phyloP scores from a whole-genome alignment of 179 eudicot genomes.

The Silene coronaria region DNA sequence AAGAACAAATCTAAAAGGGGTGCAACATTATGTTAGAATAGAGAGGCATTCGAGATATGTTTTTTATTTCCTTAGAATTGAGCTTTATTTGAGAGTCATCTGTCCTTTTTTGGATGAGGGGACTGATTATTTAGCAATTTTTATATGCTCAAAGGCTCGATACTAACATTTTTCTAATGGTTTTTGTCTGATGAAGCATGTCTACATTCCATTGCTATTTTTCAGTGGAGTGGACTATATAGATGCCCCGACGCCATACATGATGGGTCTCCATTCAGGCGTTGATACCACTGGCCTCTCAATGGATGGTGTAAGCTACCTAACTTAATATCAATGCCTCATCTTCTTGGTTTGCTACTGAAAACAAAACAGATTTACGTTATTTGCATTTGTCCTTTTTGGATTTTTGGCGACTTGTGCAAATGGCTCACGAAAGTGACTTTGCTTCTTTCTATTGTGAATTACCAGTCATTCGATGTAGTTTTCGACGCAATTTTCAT shows the following conservation, averaged over 20 bases:
- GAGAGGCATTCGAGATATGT: not conserved
- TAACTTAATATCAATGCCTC: not conserved
- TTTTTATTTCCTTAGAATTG: not conserved
- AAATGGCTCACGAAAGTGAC: too few relatives aligned
- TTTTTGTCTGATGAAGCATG: constrained; percentile 79
- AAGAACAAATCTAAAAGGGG: not conserved
- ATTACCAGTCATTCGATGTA: too few relatives aligned
- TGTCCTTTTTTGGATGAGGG: not conserved
- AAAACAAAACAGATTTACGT: not conserved
- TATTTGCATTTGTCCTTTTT: constrained; percentile 1
- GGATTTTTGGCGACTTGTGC: not conserved
- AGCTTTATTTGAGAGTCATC: not conserved
- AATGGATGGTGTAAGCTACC: constrained; percentile 90
- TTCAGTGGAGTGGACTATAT: constrained; percentile 99
- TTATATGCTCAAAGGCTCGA: not conserved
- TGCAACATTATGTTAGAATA: not conserved
- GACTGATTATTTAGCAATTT: not conserved
- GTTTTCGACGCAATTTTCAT: too few relatives aligned
- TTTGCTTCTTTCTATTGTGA: too few relatives aligned
- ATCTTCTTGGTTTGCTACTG: constrained; percentile 7
- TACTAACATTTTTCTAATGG: constrained; percentile 24
- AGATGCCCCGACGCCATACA: constrained; percentile 99
- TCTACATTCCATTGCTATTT: constrained; percentile 97
- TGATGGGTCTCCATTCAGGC: constrained; percentile 99
- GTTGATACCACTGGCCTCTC: constrained; percentile 84